Percentiles rank a stretch among this genome's conserved stretches.
These are phyloP conservation scores for Candida glucosophila DNA, from an alignment of 1,139 yeast genomes.

Conservation along the genomic window DNA sequence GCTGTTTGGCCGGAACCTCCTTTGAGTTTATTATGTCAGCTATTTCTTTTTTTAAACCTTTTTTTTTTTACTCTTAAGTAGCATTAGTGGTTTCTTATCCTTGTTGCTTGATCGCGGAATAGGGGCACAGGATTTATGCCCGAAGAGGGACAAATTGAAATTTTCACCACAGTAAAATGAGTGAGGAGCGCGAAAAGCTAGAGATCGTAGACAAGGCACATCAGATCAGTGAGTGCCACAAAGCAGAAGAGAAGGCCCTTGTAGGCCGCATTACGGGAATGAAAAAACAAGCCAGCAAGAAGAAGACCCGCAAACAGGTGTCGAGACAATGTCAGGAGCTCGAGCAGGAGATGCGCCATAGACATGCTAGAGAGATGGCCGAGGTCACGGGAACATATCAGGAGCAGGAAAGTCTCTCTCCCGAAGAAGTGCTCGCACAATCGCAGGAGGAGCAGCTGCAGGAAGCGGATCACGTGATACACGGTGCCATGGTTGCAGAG, in stretches of 20 bases:
- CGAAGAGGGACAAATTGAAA: too few relatives aligned
- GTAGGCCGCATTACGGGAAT: constrained; percentile 60
- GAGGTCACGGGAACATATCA: too few relatives aligned
- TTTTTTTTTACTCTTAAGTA: too few relatives aligned
- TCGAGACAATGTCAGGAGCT: constrained; percentile 47
- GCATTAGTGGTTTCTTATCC: too few relatives aligned
- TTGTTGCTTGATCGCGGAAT: too few relatives aligned
- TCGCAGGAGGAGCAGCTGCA: constrained; percentile 22
- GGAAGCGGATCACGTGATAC: constrained; percentile 6
- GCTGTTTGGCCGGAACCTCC: too few relatives aligned
- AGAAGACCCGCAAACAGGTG: constrained; percentile 60
- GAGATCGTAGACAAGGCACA: neutral
- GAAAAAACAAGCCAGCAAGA: constrained; percentile 78
- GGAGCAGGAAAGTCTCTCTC: constrained; percentile 42
- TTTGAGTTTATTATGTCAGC: too few relatives aligned
- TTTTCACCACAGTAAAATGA: too few relatives aligned
- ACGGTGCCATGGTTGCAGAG: too few relatives aligned
- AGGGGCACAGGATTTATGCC: too few relatives aligned
- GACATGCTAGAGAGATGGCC: constrained; percentile 35
- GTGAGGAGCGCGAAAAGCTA: too few relatives aligned
- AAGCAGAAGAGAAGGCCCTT: constrained; percentile 60
- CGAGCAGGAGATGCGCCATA: constrained; percentile 44
- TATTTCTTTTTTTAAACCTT: too few relatives aligned
- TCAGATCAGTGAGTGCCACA: constrained; percentile 44
- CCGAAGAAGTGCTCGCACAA: constrained; percentile 57